Evolutionary conservation across 2,329 filamentous ascomycete genomes (phyloP).

Genomic region (Fusarium concolor): DNA sequence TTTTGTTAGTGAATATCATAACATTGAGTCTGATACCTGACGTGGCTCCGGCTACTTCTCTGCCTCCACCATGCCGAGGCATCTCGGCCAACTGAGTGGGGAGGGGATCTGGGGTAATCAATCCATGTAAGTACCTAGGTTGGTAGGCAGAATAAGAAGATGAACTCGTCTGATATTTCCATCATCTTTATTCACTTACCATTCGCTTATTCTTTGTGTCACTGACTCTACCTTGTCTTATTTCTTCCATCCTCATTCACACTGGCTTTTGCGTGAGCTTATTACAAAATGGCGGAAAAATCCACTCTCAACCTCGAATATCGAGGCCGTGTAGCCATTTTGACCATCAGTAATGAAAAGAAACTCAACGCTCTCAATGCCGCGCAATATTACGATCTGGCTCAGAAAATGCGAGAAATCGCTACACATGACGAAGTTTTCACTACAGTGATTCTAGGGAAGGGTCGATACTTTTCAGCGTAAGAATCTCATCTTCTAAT

Average conservation of each 20-base stretch:
- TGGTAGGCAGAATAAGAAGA: conserved; percentile 5
- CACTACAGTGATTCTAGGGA: conserved; percentile 86
- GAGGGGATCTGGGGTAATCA: conserved; percentile 26
- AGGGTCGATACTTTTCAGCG: conserved; percentile 90
- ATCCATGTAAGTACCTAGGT: conserved; percentile 6
- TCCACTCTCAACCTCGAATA: conserved; percentile 55
- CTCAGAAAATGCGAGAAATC: conserved; percentile 79
- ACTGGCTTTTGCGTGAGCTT: too few species aligned
- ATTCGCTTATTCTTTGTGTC: background rate
- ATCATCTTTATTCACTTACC: background rate
- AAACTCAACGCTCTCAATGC: conserved; percentile 88
- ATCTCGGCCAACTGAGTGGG: conserved; percentile 13
- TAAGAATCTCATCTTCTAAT: conserved; percentile 57
- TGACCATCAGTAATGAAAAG: conserved; percentile 85
- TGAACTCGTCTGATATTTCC: background rate
- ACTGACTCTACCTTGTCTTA: too few species aligned
- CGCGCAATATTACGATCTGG: conserved; percentile 81
- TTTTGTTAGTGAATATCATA: background rate
- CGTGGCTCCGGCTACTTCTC: conserved; percentile 4
- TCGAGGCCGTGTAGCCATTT: conserved; percentile 67
- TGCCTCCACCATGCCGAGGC: conserved; percentile 12
- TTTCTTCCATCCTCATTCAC: too few species aligned
- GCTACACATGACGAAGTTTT: conserved; percentile 82
- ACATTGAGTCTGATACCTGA: too few species aligned
- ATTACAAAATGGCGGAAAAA: conserved; percentile 30